Evolutionary conservation across 768 basidiomycete species (phyloP).

Genomic region (Boletus rufocinnamomeus): DNA sequence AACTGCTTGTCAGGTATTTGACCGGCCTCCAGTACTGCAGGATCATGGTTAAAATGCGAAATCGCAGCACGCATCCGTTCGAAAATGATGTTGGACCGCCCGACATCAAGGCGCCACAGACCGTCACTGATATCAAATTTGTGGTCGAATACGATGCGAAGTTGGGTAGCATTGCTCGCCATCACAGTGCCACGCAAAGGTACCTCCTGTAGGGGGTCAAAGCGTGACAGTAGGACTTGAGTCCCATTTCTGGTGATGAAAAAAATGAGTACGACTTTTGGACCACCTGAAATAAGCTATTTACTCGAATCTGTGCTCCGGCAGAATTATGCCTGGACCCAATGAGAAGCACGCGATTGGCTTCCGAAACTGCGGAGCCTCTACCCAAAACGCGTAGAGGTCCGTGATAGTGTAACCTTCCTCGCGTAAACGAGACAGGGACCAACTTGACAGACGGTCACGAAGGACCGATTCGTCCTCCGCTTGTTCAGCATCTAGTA

Average conservation of each 20-base stretch:
- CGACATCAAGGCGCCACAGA: conserved; percentile 71
- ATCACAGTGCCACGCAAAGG: conserved; percentile 59
- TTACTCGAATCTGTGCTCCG: conserved; percentile 72
- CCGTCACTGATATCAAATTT: conserved; percentile 46
- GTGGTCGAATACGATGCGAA: conserved; percentile 61
- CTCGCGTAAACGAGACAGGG: conserved; percentile 54
- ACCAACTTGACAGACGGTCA: conserved; percentile 70
- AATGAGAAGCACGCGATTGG: conserved; percentile 66
- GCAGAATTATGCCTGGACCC: conserved; percentile 63
- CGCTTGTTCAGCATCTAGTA: conserved; percentile 59
- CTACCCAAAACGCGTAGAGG: conserved; percentile 68
- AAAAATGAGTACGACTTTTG: conserved; percentile 2
- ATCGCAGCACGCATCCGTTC: conserved; percentile 74
- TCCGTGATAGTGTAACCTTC: conserved; percentile 75
- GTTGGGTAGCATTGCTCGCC: conserved; percentile 47
- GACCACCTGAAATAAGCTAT: conserved; percentile 23
- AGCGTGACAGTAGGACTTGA: conserved; percentile 62
- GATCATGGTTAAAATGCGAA: conserved; percentile 54
- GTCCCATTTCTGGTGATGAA: conserved; percentile 61
- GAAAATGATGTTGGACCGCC: conserved; percentile 62
- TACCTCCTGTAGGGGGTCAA: conserved; percentile 60
- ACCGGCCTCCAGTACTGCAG: conserved; percentile 40
- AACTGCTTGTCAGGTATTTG: conserved; percentile 44
- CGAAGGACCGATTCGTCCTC: conserved; percentile 61
- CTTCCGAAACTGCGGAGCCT: conserved; percentile 61